These are phyloP conservation scores for Amborella trichopoda DNA, from an alignment of 164 flowering plant species.

Conservation along the genomic window DNA sequence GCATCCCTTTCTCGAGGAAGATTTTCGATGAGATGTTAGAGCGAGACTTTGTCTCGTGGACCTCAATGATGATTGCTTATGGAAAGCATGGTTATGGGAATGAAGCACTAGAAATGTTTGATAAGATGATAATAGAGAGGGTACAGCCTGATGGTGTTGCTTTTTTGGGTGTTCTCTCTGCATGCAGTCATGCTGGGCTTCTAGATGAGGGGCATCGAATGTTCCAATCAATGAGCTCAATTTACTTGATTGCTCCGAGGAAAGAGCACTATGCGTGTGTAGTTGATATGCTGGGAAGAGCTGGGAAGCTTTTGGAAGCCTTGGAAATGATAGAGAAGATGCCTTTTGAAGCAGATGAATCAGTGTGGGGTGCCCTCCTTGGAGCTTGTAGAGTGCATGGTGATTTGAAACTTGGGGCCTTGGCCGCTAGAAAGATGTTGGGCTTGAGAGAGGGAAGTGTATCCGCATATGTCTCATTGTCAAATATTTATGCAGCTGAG, in stretches of 20 bases:
- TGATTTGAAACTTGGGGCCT: slow-evolving; percentile 31
- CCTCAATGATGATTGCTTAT: slow-evolving; percentile 84
- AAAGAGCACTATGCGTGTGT: slow-evolving; percentile 72
- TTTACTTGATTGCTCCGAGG: slow-evolving; percentile 34
- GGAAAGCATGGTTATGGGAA: slow-evolving; percentile 77
- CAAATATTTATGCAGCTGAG: slow-evolving; percentile 65
- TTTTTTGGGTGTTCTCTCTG: slow-evolving; percentile 58
- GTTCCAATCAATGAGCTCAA: slow-evolving; percentile 33
- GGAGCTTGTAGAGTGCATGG: slow-evolving; percentile 73
- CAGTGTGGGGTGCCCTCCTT: slow-evolving; percentile 82
- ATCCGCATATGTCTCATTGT: slow-evolving; percentile 41
- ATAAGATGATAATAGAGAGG: slow-evolving; percentile 51
- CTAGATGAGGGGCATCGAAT: slow-evolving; percentile 56
- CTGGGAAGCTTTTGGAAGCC: slow-evolving; percentile 65
- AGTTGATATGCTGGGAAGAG: slow-evolving; percentile 79
- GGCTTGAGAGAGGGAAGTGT: slow-evolving; percentile 36
- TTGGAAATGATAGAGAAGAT: slow-evolving; percentile 43
- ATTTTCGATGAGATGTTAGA: slow-evolving; percentile 34
- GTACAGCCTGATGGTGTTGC: slow-evolving; percentile 48
- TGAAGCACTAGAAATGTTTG: slow-evolving; percentile 60
- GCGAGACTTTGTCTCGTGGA: slow-evolving; percentile 68
- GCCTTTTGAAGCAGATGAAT: slow-evolving; percentile 64
- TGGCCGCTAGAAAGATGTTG: slow-evolving; percentile 36
- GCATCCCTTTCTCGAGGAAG: slow-evolving; percentile 28
- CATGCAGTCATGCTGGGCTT: slow-evolving; percentile 87